Base-by-base conservation (phyloP, 2,329 filamentous ascomycete species). In the Colletotrichum aenigma region DNA sequence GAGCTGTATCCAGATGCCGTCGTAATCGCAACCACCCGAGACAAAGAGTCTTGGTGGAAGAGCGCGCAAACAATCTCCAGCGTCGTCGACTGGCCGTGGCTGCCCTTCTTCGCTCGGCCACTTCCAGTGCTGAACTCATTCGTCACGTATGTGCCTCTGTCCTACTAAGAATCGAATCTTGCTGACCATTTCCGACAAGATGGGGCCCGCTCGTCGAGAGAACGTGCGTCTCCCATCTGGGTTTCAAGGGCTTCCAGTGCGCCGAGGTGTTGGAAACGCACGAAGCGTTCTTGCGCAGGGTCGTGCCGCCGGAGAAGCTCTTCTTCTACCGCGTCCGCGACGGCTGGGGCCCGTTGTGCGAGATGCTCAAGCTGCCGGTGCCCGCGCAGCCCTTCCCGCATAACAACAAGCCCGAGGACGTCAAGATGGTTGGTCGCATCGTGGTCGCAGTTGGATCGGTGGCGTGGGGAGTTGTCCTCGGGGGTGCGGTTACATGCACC, bases 321-420 rank as follows among this genome's bases (percentile, higher is more conserved):
- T 74, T 83, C 16, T 78, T 80, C 56, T 78, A 81, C 56, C 75
- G 80, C 2, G 76, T 83, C 6, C 77, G 74, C 15, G 78, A 81
- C 7, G 84, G 83, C 2, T 85, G 84, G 84, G 81, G 75, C 24
- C 82, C 83, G 15, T 61, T 85, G 9, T 84, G 82, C 72, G 75
- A 81, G 64, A 81, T 82, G 28, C 77, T 85, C 55, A 76, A 77
- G 76, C 76, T 80, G 74, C 81, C 81, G 4, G 71, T 84, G 5
- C 82, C 82, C 2, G 77, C 80, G 58, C 78, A 78, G 67, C 80
- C 79, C 34, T 82, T 83, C 30, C 82, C 82, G 26, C 65, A 75
- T 10, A 81, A 78, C 30, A 83, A 82, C 74, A 82, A 81, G 48
- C 62, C 75, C 36, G 61, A 77, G 16, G 78, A 70, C 21, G 67